Conservation (phyloP, 495 filamentous ascomycete genomes). For the Patellaria atrata region DNA sequence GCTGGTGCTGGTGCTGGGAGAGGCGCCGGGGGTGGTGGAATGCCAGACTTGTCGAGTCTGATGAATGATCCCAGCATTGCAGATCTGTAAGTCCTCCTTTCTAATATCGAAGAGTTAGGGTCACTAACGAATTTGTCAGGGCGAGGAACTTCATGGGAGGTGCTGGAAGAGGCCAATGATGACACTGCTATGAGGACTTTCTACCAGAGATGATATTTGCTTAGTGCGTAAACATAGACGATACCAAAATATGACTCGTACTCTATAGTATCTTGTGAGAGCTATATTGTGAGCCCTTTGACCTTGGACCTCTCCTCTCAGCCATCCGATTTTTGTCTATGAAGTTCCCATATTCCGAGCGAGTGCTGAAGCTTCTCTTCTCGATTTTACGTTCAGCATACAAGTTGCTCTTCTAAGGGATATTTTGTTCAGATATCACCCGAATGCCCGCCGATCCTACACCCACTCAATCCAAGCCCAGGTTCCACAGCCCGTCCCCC, state of each 20-base stretch:
- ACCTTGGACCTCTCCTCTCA: not conserved
- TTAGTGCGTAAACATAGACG: constrained; percentile 13
- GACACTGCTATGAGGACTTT: constrained; percentile 1
- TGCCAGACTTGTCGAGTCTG: constrained; percentile 63
- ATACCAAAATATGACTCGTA: constrained; percentile 9
- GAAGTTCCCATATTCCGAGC: not conserved
- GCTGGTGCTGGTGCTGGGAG: constrained; percentile 29
- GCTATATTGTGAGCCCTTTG: not conserved
- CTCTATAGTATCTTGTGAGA: not conserved
- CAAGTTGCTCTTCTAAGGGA: too few species aligned
- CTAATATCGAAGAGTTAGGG: constrained; percentile 1
- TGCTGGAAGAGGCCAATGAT: constrained; percentile 17
- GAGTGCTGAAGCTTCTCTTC: too few species aligned
- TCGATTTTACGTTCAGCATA: not conserved
- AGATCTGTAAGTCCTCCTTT: constrained; percentile 63
- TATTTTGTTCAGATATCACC: too few species aligned
- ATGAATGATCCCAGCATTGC: constrained; percentile 87
- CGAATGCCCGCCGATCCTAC: not conserved
- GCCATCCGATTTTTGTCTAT: not conserved
- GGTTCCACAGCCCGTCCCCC: constrained; percentile 85
- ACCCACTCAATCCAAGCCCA: constrained; percentile 48
- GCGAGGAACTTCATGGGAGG: constrained; percentile 29
- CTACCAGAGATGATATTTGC: not conserved
- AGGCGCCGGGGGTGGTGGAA: constrained; percentile 49
- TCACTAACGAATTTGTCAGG: constrained; percentile 10